phyloP scores from a whole-genome alignment of 352 stramenopile species.

The Globisporangium viniferum region DNA sequence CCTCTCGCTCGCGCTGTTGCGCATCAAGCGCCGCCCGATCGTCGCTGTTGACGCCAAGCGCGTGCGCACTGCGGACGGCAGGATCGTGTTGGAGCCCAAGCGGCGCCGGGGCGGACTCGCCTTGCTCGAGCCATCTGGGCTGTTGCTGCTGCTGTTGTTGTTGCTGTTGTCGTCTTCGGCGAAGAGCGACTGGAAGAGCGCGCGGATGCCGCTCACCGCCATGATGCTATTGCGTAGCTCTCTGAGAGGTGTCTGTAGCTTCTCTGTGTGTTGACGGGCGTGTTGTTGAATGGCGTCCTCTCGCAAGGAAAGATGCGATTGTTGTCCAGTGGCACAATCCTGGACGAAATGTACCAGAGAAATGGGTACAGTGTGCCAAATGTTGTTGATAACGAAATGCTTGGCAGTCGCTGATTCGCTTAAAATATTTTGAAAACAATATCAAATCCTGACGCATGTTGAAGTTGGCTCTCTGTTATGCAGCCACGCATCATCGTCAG shows the following conservation, averaged over 20 bases:
- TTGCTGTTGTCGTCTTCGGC: not conserved
- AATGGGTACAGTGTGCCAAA: not conserved
- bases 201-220: conserved; percentile 9
- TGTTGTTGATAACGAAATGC: not conserved
- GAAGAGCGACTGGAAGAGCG: conserved; percentile 18
- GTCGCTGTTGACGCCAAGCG: not conserved
- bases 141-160: too few relatives aligned
- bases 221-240: not conserved
- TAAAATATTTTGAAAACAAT: not conserved
- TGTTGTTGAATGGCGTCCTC: not conserved
- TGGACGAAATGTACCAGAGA: not conserved
- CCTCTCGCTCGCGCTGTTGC: not conserved
- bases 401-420: not conserved
- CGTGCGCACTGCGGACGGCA: not conserved
- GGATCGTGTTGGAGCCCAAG: conserved; percentile 8
- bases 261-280: not conserved
- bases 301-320: not conserved
- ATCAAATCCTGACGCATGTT: not conserved
- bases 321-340: not conserved
- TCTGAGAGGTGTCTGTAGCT: not conserved
- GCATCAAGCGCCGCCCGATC: not conserved
- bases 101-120: conserved; percentile 11
- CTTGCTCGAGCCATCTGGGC: not conserved
- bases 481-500: not conserved
- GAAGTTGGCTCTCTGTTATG: not conserved